phyloP scores from a whole-genome alignment of 345 rosid genomes.

The Brassica carinata region DNA sequence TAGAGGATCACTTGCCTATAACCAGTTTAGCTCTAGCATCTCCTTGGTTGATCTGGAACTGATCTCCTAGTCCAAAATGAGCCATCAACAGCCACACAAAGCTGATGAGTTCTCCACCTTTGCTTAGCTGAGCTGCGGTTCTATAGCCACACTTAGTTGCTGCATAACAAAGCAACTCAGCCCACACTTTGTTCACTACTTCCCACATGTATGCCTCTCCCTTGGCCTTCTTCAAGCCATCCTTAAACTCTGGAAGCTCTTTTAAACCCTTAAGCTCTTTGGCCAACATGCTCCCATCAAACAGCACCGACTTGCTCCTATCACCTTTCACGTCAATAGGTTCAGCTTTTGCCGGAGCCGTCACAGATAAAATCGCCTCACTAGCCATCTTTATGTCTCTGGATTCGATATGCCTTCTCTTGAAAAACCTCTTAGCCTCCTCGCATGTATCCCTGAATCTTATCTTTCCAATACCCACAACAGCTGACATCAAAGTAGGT shows the following conservation, averaged over 20 bases:
- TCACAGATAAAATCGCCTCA: not conserved
- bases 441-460: slow-evolving; percentile 36
- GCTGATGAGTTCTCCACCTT: slow-evolving; percentile 47
- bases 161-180: slow-evolving; percentile 45
- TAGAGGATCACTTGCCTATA: slow-evolving; percentile 44
- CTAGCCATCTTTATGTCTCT: not conserved
- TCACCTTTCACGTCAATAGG: slow-evolving; percentile 28
- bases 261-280: slow-evolving; percentile 16
- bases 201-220: slow-evolving; percentile 31
- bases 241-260: not conserved
- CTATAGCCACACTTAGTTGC: slow-evolving; percentile 37
- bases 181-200: slow-evolving; percentile 39
- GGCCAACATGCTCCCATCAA: slow-evolving; percentile 36
- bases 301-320: slow-evolving; percentile 37
- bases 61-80: slow-evolving; percentile 63
- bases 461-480: slow-evolving; percentile 38
- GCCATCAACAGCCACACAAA: slow-evolving; percentile 63
- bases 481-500: slow-evolving; percentile 35
- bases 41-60: slow-evolving; percentile 60
- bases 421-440: slow-evolving; percentile 29
- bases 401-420: slow-evolving; percentile 1
- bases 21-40: slow-evolving; percentile 59
- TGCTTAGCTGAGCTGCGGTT: slow-evolving; percentile 52
- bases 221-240: not conserved
- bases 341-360: not conserved